These are phyloP conservation scores for Megacollybia marginata DNA, from an alignment of 768 basidiomycete genomes.

Conservation along the genomic window DNA sequence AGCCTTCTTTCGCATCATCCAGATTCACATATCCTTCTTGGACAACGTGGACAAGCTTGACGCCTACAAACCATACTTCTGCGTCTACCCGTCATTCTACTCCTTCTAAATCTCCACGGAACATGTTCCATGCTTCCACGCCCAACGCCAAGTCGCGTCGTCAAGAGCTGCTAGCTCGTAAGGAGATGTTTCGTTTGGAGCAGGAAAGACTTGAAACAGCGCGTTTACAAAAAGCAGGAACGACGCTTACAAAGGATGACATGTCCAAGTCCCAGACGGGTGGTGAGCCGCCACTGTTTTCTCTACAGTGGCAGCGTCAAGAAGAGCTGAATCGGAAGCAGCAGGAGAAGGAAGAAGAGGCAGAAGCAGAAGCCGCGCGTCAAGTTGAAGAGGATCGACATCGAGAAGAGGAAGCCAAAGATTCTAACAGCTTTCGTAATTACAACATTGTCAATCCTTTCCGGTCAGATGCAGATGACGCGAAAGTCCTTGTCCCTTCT, in stretches of 20 bases:
- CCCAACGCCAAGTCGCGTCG: constrained; percentile 32
- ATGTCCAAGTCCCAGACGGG: no score
- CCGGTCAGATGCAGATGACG: no score
- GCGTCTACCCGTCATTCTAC: neutral
- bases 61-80: constrained; percentile 15
- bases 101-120: constrained; percentile 14
- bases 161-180: constrained; percentile 53
- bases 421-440: no score
- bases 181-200: constrained; percentile 60
- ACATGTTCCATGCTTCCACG: constrained; percentile 12
- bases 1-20: constrained; percentile 18
- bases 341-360: no score
- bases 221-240: constrained; percentile 22
- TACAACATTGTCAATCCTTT: no score
- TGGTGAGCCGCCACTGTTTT: no score
- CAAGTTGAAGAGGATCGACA: no score
- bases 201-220: constrained; percentile 52
- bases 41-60: constrained; percentile 18
- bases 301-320: no score
- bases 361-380: no score
- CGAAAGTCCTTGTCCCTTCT: no score
- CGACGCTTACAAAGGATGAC: constrained; percentile 50
- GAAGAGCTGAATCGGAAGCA: no score
- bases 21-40: constrained; percentile 16
- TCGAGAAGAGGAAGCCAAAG: no score